Conservation (phyloP, 352 stramenopile genomes). For the Phytophthora pini region DNA sequence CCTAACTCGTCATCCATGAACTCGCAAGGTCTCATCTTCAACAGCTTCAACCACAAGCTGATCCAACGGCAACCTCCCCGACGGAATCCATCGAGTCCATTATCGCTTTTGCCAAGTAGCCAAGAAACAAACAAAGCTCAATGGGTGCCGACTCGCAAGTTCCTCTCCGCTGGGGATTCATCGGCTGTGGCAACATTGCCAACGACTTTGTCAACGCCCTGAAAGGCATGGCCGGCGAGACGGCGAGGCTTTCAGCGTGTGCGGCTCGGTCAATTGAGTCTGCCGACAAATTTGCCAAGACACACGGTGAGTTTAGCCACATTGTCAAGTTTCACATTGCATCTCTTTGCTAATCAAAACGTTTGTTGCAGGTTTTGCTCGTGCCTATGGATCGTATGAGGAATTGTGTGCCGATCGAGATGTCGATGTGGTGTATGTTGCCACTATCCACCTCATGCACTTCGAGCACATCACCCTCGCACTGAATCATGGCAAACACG, state of each 20-base stretch:
- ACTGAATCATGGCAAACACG: slow-evolving; percentile 87
- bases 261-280: slow-evolving; percentile 53
- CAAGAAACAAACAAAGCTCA: neutral
- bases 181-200: slow-evolving; percentile 70
- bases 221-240: slow-evolving; percentile 19
- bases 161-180: slow-evolving; percentile 59
- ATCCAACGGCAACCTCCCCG: neutral
- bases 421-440: slow-evolving; percentile 92
- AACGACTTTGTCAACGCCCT: slow-evolving; percentile 66
- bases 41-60: slow-evolving; percentile 1
- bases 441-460: slow-evolving; percentile 86
- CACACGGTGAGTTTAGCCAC: slow-evolving; percentile 36
- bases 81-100: neutral
- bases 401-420: slow-evolving; percentile 74
- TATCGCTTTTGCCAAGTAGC: neutral
- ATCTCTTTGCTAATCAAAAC: neutral
- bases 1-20: neutral
- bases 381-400: slow-evolving; percentile 84
- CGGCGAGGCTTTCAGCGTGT: slow-evolving; percentile 41
- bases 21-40: neutral
- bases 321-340: slow-evolving; percentile 31
- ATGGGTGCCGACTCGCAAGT: slow-evolving; percentile 28
- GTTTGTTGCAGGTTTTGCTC: slow-evolving; percentile 46
- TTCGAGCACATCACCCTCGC: slow-evolving; percentile 67
- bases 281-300: slow-evolving; percentile 50